Evolutionary conservation across 2,329 filamentous ascomycete genomes (phyloP), one percentile per base, ranked within the genome.

Genomic region (Trichoderma pleuroti): DNA sequence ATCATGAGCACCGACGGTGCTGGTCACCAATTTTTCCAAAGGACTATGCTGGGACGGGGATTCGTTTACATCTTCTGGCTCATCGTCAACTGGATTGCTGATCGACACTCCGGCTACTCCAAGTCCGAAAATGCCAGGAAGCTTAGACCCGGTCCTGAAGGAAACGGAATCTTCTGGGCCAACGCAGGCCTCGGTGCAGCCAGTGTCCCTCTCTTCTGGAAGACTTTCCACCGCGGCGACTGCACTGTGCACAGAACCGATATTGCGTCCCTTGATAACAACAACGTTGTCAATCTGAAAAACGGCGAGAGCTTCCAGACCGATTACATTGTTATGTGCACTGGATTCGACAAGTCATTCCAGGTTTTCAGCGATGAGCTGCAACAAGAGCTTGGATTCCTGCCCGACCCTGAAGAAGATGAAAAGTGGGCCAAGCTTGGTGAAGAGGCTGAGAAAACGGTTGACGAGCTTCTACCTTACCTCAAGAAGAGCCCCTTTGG

Each of bases 1-100:
- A 80, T 81, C 63, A 75, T 81, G 72, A 75, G 73, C 39, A 78
- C 78, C 1, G 39, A 42, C 3, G 39, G 39, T 5, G 39, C 39
- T 42, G 39, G 39, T n/a, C 39, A 42, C 18, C 39, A 42, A 0
- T 42, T 42, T 3, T 42, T 42, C 39, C 39, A 42, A 42, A n/a
- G 39, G 16, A 42, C 39, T 42, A 16, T 42, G 18, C 39, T 42
- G 3, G 39, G 39, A 42, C 39, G 39, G 16, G 39, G 39, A 42
- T 5, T 42, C 2, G 39, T 42, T 16, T 42, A 42, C 39, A 42
- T 42, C 18, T 42, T 42, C 39, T 42, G 39, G 39, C 18, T 42
- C 4, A 42, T 42, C 39, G 39, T 42, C 16, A 42, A 42, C 18
- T 42, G 39, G 39, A 42, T 42, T 42, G 39, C 39, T 5, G 39